Percentiles rank a stretch among this genome's conserved stretches.
These are phyloP conservation scores for Wakefieldia striispora DNA, from an alignment of 768 basidiomycete genomes.

Conservation along the genomic window DNA sequence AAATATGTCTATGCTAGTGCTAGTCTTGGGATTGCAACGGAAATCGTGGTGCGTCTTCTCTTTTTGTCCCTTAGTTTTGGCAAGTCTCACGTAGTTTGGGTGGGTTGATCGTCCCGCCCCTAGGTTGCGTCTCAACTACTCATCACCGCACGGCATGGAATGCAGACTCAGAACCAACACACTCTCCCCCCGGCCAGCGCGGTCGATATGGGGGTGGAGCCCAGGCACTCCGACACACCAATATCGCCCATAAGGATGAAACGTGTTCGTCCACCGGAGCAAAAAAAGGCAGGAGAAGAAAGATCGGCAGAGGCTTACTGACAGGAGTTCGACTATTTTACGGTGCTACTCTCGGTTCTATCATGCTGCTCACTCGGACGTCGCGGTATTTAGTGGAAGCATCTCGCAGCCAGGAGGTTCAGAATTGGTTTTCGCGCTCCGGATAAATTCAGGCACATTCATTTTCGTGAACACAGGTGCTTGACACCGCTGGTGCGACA, in stretches of 20 bases:
- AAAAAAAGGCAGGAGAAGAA: not conserved
- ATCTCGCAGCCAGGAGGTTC: no score
- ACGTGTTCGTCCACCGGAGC: not conserved
- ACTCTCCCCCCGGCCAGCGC: not conserved
- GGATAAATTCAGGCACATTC: no score
- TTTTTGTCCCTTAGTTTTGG: no score
- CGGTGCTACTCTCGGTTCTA: no score
- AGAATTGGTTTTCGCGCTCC: no score
- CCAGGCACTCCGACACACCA: not conserved
- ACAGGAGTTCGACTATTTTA: no score
- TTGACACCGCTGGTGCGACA: no score
- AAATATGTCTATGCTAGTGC: not conserved
- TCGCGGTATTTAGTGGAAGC: no score
- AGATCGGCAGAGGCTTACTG: not conserved
- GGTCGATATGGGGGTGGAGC: not conserved
- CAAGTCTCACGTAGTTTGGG: not conserved
- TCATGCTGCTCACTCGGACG: no score
- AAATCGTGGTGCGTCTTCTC: constrained; percentile 15
- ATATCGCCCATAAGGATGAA: not conserved
- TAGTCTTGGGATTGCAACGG: constrained; percentile 11
- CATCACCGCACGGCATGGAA: constrained; percentile 14
- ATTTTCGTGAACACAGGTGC: no score
- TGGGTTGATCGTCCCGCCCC: not conserved
- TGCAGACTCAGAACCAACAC: not conserved
- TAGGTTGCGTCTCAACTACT: constrained; percentile 16